Conservation (phyloP, 2,329 filamentous ascomycete genomes). For the Arthrobotrys musiformis region DNA sequence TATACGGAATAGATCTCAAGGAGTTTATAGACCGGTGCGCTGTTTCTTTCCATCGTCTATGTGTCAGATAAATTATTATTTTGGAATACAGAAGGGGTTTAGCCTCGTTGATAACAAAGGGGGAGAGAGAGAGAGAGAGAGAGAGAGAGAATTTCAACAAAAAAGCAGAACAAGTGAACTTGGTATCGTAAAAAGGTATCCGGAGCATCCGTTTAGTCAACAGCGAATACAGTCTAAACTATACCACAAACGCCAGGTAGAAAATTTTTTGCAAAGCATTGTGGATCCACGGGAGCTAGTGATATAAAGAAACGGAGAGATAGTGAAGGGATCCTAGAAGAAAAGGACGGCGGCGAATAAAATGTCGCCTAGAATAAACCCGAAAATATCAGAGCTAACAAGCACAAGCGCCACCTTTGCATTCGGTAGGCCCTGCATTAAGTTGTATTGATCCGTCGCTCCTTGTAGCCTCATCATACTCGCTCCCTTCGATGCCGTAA, state of each 20-base stretch:
- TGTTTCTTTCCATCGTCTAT: constrained; percentile 1
- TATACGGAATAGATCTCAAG: constrained; percentile 11
- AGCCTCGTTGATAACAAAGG: background rate
- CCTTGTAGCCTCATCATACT: constrained; percentile 41
- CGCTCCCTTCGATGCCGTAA: constrained; percentile 43
- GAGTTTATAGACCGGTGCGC: constrained; percentile 18
- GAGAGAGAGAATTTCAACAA: too few species aligned
- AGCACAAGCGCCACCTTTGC: constrained; percentile 36
- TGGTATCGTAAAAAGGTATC: constrained; percentile 3
- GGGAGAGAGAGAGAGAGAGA: too few species aligned
- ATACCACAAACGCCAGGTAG: constrained; percentile 10
- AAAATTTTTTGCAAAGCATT: constrained; percentile 9
- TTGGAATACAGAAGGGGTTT: background rate
- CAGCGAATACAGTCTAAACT: constrained; percentile 11
- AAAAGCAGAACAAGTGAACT: background rate
- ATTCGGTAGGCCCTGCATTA: constrained; percentile 27
- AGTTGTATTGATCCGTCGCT: constrained; percentile 48
- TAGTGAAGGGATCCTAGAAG: too few species aligned
- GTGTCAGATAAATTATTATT: background rate
- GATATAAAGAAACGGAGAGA: background rate
- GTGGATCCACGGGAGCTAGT: background rate
- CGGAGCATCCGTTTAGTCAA: background rate
- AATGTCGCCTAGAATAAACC: too few species aligned
- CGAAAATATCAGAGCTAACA: constrained; percentile 24
- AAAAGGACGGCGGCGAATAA: background rate